A percentile compares a stretch with the other conserved stretches of the same genome.
phyloP scores from a whole-genome alignment of 2,329 filamentous ascomycete species.

The Penicillium sclerotiorum region DNA sequence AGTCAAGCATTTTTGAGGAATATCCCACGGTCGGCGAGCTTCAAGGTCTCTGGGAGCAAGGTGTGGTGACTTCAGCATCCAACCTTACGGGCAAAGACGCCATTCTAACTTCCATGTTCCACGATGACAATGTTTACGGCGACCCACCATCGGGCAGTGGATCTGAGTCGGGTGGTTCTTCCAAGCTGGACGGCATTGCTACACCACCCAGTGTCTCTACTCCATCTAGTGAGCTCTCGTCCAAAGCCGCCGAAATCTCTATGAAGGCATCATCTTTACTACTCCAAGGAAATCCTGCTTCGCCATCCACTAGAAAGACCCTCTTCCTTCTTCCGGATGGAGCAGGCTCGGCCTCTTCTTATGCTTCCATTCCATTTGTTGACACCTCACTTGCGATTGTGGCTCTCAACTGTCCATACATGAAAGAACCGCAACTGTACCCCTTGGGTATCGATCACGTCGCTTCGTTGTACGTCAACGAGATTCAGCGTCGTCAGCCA shows the following conservation, averaged over 20 bases:
- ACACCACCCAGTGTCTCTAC: neutral
- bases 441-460: neutral
- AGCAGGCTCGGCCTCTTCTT: slow-evolving; percentile 49
- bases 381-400: slow-evolving; percentile 54
- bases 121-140: neutral
- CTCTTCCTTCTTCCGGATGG: slow-evolving; percentile 55
- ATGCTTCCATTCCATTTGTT: slow-evolving; percentile 42
- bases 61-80: neutral
- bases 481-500: slow-evolving; percentile 3
- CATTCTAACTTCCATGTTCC: neutral
- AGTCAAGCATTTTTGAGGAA: neutral
- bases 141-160: no score
- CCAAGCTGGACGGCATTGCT: neutral
- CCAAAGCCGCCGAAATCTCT: neutral
- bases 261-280: neutral
- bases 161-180: neutral
- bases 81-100: neutral
- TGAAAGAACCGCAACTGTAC: slow-evolving; percentile 18
- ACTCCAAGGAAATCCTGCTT: slow-evolving; percentile 12
- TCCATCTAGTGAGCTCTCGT: neutral
- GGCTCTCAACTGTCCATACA: slow-evolving; percentile 52
- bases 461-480: neutral
- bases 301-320: slow-evolving; percentile 7
- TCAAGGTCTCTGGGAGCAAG: neutral
- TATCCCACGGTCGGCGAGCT: neutral